Evolutionary conservation across 257 asterid genomes (phyloP).

Genomic region (Haberlea rhodopensis): DNA sequence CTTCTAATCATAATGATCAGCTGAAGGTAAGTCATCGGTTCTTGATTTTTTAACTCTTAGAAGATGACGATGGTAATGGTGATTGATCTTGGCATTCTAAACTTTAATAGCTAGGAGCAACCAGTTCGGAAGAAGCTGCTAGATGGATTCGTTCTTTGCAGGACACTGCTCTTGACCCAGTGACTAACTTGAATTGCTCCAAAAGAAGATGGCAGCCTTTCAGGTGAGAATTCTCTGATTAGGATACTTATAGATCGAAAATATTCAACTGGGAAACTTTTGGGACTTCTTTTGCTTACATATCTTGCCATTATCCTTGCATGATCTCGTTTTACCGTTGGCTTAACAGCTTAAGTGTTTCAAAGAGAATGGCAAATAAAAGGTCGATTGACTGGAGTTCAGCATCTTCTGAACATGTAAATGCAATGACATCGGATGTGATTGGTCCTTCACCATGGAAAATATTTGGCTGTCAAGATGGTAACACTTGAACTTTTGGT

Average conservation of each 20-base stretch:
- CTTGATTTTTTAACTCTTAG: constrained; percentile 9
- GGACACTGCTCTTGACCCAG: constrained; percentile 56
- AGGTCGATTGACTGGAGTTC: constrained; percentile 40
- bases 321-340: constrained; percentile 20
- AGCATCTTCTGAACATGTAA: constrained; percentile 43
- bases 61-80: constrained; percentile 3
- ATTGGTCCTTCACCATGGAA: constrained; percentile 88
- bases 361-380: constrained; percentile 48
- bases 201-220: constrained; percentile 76
- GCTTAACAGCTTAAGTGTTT: constrained; percentile 51
- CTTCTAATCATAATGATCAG: constrained; percentile 79
- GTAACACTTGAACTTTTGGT: constrained; percentile 32
- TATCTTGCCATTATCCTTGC: neutral
- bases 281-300: neutral
- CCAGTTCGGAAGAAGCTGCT: constrained; percentile 86
- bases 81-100: constrained; percentile 19
- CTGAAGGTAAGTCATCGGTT: constrained; percentile 53
- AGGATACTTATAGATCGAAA: neutral
- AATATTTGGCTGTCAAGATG: constrained; percentile 81
- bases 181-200: constrained; percentile 39
- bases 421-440: constrained; percentile 72
- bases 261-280: neutral
- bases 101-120: constrained; percentile 68
- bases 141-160: constrained; percentile 69
- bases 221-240: constrained; percentile 39